Evolutionary conservation across 2,329 filamentous ascomycete species (phyloP).

Genomic region (Fusarium robinianum): DNA sequence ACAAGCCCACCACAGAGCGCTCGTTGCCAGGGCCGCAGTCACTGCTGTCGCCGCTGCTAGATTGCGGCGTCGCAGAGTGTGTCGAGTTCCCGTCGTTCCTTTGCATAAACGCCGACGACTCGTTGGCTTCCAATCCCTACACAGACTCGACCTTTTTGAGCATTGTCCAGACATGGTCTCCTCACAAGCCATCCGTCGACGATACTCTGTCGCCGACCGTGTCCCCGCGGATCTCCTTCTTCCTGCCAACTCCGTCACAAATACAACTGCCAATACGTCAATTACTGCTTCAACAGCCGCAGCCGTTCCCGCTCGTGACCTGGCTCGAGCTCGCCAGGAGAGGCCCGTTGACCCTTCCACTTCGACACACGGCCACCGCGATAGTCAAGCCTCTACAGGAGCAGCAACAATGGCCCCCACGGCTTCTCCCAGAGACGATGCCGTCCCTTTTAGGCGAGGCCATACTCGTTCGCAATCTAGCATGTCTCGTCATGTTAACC

Average conservation of each 20-base stretch:
- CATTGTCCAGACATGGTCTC: slow-evolving; percentile 40
- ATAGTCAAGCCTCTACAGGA: slow-evolving; percentile 28
- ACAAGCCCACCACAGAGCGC: slow-evolving; percentile 46
- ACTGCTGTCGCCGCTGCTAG: slow-evolving; percentile 47
- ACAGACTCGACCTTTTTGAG: slow-evolving; percentile 35
- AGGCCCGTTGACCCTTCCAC: slow-evolving; percentile 16
- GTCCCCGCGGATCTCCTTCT: slow-evolving; percentile 36
- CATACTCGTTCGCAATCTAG: slow-evolving; percentile 56
- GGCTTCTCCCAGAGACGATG: slow-evolving; percentile 46
- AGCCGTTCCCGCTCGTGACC: slow-evolving; percentile 20
- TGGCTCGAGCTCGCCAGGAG: slow-evolving; percentile 16
- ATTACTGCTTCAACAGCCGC: slow-evolving; percentile 12
- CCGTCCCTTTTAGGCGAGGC: slow-evolving; percentile 48
- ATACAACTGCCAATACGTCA: slow-evolving; percentile 16
- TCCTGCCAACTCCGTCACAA: slow-evolving; percentile 25
- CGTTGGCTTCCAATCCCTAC: slow-evolving; percentile 41
- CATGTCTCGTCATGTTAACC: slow-evolving; percentile 58
- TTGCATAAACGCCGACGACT: slow-evolving; percentile 43
- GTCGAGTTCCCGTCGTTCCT: slow-evolving; percentile 44
- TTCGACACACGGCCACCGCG: slow-evolving; percentile 19
- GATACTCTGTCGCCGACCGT: slow-evolving; percentile 46
- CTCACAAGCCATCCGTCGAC: slow-evolving; percentile 46
- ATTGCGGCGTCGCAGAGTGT: slow-evolving; percentile 45
- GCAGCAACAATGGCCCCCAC: slow-evolving; percentile 43
- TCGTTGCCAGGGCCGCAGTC: slow-evolving; percentile 49